Evolutionary conservation across 371 early-diverging fungal genomes (phyloP).

Genomic region (Saksenaea vasiformis): DNA sequence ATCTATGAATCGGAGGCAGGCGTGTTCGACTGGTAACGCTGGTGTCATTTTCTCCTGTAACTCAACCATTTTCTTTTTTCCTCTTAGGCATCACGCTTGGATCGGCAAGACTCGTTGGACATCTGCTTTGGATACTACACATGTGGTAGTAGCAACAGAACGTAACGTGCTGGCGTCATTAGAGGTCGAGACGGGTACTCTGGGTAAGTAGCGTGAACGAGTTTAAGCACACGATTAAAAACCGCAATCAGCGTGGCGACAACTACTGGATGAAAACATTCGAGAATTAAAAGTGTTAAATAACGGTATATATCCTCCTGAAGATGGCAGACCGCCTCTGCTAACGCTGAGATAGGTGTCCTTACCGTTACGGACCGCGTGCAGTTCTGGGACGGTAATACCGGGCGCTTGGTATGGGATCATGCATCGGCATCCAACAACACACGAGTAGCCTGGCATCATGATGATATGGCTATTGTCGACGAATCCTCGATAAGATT

Average conservation of each 20-base stretch:
- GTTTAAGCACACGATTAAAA: not conserved
- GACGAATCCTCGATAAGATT: constrained; percentile 10
- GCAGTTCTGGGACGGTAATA: constrained; percentile 10
- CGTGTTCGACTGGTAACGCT: constrained; percentile 25
- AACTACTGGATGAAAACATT: constrained; percentile 40
- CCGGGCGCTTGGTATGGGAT: constrained; percentile 15
- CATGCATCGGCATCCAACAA: constrained; percentile 10
- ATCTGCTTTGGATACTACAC: constrained; percentile 24
- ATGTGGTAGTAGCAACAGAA: constrained; percentile 53
- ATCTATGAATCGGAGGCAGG: constrained; percentile 26
- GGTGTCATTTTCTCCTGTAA: not conserved
- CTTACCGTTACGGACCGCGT: constrained; percentile 5
- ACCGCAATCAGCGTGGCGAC: constrained; percentile 50
- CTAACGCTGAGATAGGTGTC: constrained; percentile 21
- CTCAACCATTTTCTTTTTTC: too few species aligned
- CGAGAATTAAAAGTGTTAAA: constrained; percentile 14
- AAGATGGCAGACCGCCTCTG: constrained; percentile 37
- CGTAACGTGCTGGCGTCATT: constrained; percentile 66
- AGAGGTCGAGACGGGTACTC: constrained; percentile 52
- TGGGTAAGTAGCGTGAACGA: constrained; percentile 48
- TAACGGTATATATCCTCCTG: constrained; percentile 20
- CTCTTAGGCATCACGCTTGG: constrained; percentile 64
- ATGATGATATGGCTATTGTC: constrained; percentile 19
- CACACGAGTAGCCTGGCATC: constrained; percentile 13
- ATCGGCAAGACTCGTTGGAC: constrained; percentile 56